Conservation (phyloP, 1,284 basidiomycete species). For the Tilletia indica region DNA sequence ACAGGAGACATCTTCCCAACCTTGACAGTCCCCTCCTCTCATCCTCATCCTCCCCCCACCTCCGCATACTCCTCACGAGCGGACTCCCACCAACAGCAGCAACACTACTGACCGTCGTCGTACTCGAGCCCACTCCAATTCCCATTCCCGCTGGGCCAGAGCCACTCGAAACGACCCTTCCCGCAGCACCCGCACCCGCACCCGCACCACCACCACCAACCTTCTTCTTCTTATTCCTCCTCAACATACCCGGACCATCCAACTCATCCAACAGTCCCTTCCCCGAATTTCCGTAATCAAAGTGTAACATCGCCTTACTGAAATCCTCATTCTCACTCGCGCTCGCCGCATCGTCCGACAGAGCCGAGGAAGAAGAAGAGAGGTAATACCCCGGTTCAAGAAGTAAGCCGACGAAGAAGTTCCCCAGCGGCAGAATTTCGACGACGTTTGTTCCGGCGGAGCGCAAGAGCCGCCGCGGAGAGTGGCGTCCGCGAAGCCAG, state of each 20-base stretch:
- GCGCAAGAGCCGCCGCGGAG: too few relatives aligned
- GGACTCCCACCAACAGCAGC: conserved; percentile 6
- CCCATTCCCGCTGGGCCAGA: too few relatives aligned
- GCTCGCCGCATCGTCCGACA: conserved; percentile 8
- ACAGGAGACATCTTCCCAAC: too few relatives aligned
- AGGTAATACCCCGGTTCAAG: too few relatives aligned
- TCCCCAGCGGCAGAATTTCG: too few relatives aligned
- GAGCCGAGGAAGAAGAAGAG: not conserved
- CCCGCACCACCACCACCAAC: not conserved
- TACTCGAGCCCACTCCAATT: too few relatives aligned
- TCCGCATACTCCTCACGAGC: not conserved
- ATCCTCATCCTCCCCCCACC: conserved; percentile 3
- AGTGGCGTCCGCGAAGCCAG: not conserved
- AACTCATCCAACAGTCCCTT: not conserved
- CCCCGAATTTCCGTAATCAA: not conserved
- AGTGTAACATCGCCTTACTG: conserved; percentile 18
- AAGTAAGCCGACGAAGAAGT: not conserved
- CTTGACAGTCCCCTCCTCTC: not conserved
- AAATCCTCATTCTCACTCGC: conserved; percentile 17
- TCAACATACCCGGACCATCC: not conserved
- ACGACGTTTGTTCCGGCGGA: too few relatives aligned
- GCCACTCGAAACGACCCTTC: not conserved
- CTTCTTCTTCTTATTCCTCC: not conserved
- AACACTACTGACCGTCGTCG: too few relatives aligned
- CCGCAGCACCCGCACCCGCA: not conserved